phyloP scores from a whole-genome alignment of 2,329 filamentous ascomycete genomes.

The Rhynchosporium secalis region DNA sequence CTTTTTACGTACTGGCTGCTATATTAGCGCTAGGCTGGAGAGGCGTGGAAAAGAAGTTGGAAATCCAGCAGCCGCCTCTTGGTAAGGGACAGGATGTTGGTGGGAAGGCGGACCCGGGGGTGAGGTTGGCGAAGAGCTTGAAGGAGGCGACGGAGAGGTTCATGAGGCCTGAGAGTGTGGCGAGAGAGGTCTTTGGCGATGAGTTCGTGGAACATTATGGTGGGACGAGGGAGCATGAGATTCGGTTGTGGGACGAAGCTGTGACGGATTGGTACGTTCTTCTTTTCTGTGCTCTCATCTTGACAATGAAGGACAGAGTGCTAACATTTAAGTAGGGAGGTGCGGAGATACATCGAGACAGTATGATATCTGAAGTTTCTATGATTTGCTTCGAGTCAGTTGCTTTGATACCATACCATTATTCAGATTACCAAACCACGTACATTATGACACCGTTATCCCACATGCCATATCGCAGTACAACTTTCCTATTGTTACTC shows the following conservation, averaged over 20 bases:
- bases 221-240: constrained; percentile 89
- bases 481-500: not conserved
- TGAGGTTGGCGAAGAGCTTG: constrained; percentile 78
- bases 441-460: constrained; percentile 3
- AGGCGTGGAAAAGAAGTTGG: constrained; percentile 88
- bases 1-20: constrained; percentile 81
- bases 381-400: not conserved
- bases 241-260: constrained; percentile 88
- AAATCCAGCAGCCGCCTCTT: constrained; percentile 78
- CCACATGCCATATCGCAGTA: constrained; percentile 1
- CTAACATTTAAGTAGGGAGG: constrained; percentile 56
- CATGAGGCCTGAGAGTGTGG: constrained; percentile 74
- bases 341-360: constrained; percentile 78
- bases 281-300: not conserved
- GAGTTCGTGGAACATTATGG: constrained; percentile 95
- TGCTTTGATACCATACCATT: constrained; percentile 7
- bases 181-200: constrained; percentile 91
- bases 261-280: constrained; percentile 86
- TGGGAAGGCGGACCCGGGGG: constrained; percentile 67
- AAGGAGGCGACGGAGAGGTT: constrained; percentile 83
- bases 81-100: constrained; percentile 84
- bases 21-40: constrained; percentile 87
- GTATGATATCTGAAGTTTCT: constrained; percentile 27
- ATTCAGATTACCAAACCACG: not conserved
- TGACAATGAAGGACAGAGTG: not conserved